These are phyloP conservation scores for Trifolium subterraneum DNA, from an alignment of 306 rosid genomes.

Conservation along the genomic window DNA sequence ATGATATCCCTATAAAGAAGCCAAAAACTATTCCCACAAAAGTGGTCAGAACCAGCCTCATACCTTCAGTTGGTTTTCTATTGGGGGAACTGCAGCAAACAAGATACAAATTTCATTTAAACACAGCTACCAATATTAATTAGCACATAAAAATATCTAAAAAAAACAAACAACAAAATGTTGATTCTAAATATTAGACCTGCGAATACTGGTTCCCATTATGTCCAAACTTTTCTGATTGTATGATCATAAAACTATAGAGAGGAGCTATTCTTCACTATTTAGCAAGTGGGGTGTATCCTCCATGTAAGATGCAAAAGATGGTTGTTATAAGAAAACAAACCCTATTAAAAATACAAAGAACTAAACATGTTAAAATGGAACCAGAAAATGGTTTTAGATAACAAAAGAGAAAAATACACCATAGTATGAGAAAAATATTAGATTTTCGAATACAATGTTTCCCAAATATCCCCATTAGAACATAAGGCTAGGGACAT, in stretches of 20 bases:
- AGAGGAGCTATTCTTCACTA: constrained; percentile 55
- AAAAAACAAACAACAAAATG: constrained; percentile 28
- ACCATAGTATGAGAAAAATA: constrained; percentile 1
- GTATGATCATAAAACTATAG: constrained; percentile 49
- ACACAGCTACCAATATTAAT: constrained; percentile 24
- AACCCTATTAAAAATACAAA: constrained; percentile 50
- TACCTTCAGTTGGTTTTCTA: constrained; percentile 84
- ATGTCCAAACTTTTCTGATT: constrained; percentile 56
- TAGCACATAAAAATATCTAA: constrained; percentile 21
- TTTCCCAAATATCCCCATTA: constrained; percentile 21
- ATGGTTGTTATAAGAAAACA: constrained; percentile 42
- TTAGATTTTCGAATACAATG: constrained; percentile 18
- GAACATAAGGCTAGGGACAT: constrained; percentile 4
- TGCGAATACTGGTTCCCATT: constrained; percentile 87
- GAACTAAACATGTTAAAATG: constrained; percentile 42
- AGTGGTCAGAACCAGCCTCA: constrained; percentile 84
- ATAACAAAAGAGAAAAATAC: constrained; percentile 23
- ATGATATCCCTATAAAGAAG: constrained; percentile 87
- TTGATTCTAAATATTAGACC: constrained; percentile 52
- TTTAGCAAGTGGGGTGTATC: constrained; percentile 43
- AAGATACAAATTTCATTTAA: constrained; percentile 43
- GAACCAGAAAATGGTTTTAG: constrained; percentile 39
- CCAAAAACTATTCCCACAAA: constrained; percentile 86
- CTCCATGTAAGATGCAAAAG: constrained; percentile 41
- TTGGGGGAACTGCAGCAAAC: constrained; percentile 63